Evolutionary conservation across 2,329 filamentous ascomycete genomes (phyloP).

Genomic region (Arthroderma sp.): DNA sequence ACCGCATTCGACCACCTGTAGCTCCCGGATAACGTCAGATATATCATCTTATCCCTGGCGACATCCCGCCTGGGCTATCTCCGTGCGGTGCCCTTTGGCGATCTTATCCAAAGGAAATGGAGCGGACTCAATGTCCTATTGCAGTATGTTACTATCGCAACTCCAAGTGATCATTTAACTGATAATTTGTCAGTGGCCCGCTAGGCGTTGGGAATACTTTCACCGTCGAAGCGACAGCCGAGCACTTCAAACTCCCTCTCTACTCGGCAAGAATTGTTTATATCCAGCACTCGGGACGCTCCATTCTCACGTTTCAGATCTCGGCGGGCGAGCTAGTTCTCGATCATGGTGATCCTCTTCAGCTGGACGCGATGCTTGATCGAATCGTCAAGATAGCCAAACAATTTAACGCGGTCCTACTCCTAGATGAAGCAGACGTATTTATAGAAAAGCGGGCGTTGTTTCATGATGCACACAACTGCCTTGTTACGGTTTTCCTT

Average conservation of each 20-base stretch:
- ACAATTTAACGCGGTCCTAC: conserved; percentile 4
- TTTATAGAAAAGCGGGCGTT: conserved; percentile 20
- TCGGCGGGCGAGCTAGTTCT: conserved; percentile 15
- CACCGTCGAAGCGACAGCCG: conserved; percentile 27
- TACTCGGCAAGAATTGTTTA: conserved; percentile 14
- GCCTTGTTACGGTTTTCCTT: conserved; percentile 26
- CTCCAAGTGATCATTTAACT: too few species aligned
- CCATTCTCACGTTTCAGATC: conserved; percentile 10
- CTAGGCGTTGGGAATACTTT: conserved; percentile 23
- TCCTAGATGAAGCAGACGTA: conserved; percentile 34
- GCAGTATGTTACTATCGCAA: too few species aligned
- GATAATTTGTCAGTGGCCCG: too few species aligned
- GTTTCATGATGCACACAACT: conserved; percentile 21
- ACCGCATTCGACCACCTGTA: too few species aligned
- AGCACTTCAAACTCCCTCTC: conserved; percentile 25
- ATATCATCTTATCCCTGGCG: too few species aligned
- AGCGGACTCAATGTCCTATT: too few species aligned
- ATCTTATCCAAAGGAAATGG: too few species aligned
- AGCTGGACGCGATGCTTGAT: conserved; percentile 16
- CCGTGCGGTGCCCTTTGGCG: too few species aligned
- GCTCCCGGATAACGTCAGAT: too few species aligned
- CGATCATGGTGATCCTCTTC: conserved; percentile 16
- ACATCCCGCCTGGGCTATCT: too few species aligned
- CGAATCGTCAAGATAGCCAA: conserved; percentile 19
- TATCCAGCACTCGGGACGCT: background rate